Percentiles rank a stretch among this genome's conserved stretches.
Conservation (phyloP, 495 filamentous ascomycete genomes). For the Evernia prunastri region DNA sequence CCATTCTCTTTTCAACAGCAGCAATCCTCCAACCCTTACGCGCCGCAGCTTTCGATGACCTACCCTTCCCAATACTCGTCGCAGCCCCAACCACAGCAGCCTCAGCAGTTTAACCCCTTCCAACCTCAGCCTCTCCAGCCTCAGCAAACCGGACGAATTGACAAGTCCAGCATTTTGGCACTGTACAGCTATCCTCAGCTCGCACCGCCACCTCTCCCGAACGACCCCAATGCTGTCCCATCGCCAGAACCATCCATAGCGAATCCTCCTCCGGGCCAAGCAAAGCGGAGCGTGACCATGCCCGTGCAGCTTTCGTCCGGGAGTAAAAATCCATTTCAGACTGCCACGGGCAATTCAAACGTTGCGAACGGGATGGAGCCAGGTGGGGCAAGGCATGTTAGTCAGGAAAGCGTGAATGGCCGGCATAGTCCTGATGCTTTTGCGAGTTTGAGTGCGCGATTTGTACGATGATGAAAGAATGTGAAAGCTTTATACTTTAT, state of each 20-base stretch:
- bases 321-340: conserved; percentile 37
- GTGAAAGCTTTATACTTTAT: not conserved
- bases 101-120: conserved; percentile 28
- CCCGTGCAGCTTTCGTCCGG: conserved; percentile 27
- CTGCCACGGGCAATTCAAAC: conserved; percentile 3
- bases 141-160: conserved; percentile 46
- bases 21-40: conserved; percentile 28
- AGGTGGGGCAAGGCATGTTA: conserved; percentile 53
- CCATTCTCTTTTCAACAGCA: conserved; percentile 26
- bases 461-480: conserved; percentile 34
- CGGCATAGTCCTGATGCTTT: conserved; percentile 95
- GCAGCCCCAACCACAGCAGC: conserved; percentile 28
- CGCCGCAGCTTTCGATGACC: conserved; percentile 31
- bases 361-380: conserved; percentile 20
- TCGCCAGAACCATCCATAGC: conserved; percentile 17
- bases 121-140: conserved; percentile 36
- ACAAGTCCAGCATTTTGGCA: conserved; percentile 83
- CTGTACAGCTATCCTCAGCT: conserved; percentile 78
- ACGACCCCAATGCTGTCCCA: conserved; percentile 34
- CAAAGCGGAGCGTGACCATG: conserved; percentile 35
- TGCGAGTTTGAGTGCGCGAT: conserved; percentile 77
- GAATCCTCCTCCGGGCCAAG: conserved; percentile 19
- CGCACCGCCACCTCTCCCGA: conserved; percentile 43
- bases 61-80: conserved; percentile 30
- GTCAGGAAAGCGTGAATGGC: conserved; percentile 82